Evolutionary conservation across 179 eudicot genomes (phyloP), one percentile per base, ranked within the genome.

Genomic region (Gypsophila paniculata): DNA sequence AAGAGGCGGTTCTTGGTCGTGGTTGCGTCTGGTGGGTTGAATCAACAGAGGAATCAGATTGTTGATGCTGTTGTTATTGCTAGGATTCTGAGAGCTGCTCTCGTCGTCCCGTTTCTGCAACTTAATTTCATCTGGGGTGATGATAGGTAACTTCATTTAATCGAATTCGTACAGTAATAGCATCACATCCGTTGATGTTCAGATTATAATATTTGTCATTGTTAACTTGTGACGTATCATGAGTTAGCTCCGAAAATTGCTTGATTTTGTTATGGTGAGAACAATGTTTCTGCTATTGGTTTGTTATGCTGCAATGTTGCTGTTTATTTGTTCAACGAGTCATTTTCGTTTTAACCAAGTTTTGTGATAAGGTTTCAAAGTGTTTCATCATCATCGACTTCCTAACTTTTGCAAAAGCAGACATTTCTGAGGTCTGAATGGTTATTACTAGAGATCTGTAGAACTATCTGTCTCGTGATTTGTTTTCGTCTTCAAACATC

Each of bases 11-110:
- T 85, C 61, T 62, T 90, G 71, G 79, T 86, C 8, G 93, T 85
- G 44, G 89, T 88, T 38, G 90, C 84, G 15, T 85, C 88, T 2
- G 97, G 93, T 12, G 97, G 93, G 15, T 63, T 90, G 80, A 85
- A 84, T 49, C 86, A 88, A 71, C 89, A 86, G 71, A 78, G 90
- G 69, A 91, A 91, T 79, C 95, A 91, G 77, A 91, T 91, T 53
- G 80, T 87, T 39, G 95, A 91, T 78, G 95, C 90, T 0, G 95
- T 89, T 69, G 89, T 89, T 59, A 82, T 89, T 3, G 94, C 94
- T 0, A 70, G 96, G 64, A 74, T 90, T 74, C 94, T 90, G 12
- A 87, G 77, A 63, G 91, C 90, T 26, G 85, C 89, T 23, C 76
- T 90, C 72, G 89, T 89, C 67, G 79, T 90, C 17, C 94, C 91